Conservation (phyloP, 306 rosid genomes). For the Glycyrrhiza uralensis region DNA sequence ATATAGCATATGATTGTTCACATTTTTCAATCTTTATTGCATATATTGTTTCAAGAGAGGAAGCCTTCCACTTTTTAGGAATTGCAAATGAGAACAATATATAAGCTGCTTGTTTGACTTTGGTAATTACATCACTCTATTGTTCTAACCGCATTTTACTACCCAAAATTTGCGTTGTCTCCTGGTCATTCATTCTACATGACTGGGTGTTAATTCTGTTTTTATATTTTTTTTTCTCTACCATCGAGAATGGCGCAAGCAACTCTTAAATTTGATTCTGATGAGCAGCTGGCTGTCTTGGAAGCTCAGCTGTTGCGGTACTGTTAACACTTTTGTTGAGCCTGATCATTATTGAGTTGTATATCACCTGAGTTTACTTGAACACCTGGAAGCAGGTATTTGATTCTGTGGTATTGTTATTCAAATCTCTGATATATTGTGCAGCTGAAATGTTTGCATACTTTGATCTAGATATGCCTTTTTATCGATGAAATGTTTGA, state of each 20-base stretch:
- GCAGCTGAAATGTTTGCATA: not conserved
- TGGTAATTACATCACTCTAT: not conserved
- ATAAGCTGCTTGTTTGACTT: conserved; percentile 12
- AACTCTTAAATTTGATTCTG: conserved; percentile 9
- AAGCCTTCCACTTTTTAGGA: not conserved
- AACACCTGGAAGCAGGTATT: conserved; percentile 16
- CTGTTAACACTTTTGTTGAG: not conserved
- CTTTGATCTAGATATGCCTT: not conserved
- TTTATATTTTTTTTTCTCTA: not conserved
- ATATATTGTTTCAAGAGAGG: not conserved
- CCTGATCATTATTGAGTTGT: not conserved
- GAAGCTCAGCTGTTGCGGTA: not conserved
- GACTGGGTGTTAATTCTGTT: conserved; percentile 3
- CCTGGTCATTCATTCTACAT: not conserved
- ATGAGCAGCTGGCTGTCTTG: not conserved
- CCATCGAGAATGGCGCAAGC: not conserved
- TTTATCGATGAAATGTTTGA: not conserved
- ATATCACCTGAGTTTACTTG: not conserved
- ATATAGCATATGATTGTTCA: not conserved
- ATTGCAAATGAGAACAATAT: not conserved
- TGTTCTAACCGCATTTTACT: not conserved
- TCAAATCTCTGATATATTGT: not conserved
- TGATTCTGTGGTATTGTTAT: not conserved
- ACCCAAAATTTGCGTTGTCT: conserved; percentile 12
- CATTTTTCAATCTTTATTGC: not conserved